These are phyloP conservation scores for Lentinula guzmanii DNA, from an alignment of 768 basidiomycete species.

Conservation along the genomic window DNA sequence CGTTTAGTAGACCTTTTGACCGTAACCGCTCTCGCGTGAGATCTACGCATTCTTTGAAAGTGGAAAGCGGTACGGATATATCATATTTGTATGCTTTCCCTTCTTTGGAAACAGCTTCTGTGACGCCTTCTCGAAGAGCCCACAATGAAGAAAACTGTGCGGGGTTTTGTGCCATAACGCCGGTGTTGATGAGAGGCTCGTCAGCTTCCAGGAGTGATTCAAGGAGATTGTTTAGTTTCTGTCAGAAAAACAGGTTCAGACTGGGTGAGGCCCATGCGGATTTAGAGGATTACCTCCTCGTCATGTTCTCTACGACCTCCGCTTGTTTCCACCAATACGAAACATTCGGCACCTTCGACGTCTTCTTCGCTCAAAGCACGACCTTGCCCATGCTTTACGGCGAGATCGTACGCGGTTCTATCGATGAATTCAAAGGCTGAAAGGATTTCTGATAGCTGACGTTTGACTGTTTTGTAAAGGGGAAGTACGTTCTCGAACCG, in stretches of 20 bases:
- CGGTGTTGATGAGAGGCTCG: conserved; percentile 75
- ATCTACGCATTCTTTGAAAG: conserved; percentile 87
- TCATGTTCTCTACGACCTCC: conserved; percentile 92
- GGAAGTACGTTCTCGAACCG: conserved; percentile 84
- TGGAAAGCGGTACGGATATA: conserved; percentile 79
- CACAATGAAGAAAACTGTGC: conserved; percentile 87
- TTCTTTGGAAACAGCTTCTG: conserved; percentile 89
- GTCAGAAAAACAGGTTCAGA: neutral
- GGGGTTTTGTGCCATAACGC: conserved; percentile 87
- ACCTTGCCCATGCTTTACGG: conserved; percentile 78
- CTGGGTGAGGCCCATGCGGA: neutral
- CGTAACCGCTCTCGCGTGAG: conserved; percentile 65
- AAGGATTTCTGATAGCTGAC: conserved; percentile 86
- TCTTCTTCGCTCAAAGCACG: conserved; percentile 71
- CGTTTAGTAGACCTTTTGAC: conserved; percentile 62
- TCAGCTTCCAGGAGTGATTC: conserved; percentile 73
- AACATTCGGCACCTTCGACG: conserved; percentile 74
- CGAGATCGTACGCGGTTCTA: conserved; percentile 75
- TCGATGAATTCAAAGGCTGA: conserved; percentile 98
- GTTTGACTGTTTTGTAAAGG: conserved; percentile 76
- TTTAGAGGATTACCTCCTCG: conserved; percentile 59
- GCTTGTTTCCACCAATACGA: conserved; percentile 91
- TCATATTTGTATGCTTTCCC: conserved; percentile 98
- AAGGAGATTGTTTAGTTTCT: conserved; percentile 84
- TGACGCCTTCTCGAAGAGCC: conserved; percentile 86